phyloP scores from a whole-genome alignment of 1,139 yeast species.

The Magnusiomyces tetraspermus region DNA sequence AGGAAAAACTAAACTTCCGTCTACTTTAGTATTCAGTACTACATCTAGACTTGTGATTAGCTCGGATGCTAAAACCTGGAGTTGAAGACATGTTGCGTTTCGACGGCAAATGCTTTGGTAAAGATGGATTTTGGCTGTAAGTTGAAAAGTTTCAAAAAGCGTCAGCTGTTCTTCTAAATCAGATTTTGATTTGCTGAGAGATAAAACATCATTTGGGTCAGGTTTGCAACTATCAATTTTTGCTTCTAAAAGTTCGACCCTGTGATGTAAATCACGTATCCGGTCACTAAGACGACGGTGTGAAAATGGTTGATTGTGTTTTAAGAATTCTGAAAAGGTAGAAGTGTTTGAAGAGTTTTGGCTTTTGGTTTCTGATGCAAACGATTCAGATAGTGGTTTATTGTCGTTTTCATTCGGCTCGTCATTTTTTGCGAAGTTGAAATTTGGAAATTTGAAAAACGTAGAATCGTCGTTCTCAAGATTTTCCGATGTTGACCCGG shows the following conservation, averaged over 20 bases:
- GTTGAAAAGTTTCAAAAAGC: conserved; percentile 61
- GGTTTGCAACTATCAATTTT: conserved; percentile 49
- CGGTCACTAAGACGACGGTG: conserved; percentile 2
- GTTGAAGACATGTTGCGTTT: conserved; percentile 56
- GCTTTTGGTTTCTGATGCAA: neutral
- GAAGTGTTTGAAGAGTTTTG: neutral
- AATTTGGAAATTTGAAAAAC: neutral
- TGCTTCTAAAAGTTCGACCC: conserved; percentile 41
- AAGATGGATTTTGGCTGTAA: conserved; percentile 59
- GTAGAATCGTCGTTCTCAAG: neutral
- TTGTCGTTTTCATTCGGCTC: neutral
- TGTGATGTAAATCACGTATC: conserved; percentile 15
- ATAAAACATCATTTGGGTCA: conserved; percentile 40
- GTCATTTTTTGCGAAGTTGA: neutral
- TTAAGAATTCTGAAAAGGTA: neutral
- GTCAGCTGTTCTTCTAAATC: conserved; percentile 62
- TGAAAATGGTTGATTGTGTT: neutral
- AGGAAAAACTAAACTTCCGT: conserved; percentile 66
- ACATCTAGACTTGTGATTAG: conserved; percentile 51
- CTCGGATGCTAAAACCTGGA: conserved; percentile 50
- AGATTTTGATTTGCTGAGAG: conserved; percentile 36
- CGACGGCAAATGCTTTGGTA: conserved; percentile 52
- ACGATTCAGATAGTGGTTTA: neutral
- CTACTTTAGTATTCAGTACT: conserved; percentile 56
- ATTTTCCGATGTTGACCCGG: neutral